These are phyloP conservation scores for Penicillium subrubescens DNA, from an alignment of 495 filamentous ascomycete species.

Conservation along the genomic window DNA sequence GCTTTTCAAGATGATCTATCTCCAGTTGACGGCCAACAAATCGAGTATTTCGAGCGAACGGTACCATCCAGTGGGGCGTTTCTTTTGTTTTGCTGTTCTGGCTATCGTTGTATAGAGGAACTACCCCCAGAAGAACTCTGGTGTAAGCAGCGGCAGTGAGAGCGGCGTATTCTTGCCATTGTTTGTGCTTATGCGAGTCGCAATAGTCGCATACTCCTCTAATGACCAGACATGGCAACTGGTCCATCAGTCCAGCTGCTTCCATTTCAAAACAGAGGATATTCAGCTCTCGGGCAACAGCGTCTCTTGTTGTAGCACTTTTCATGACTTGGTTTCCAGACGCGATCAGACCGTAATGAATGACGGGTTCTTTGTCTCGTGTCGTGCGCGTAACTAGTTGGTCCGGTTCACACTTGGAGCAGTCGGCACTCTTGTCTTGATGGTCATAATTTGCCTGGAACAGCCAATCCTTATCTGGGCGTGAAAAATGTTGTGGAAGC, in stretches of 20 bases:
- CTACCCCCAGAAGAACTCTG: neutral
- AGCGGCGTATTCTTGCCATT: slow-evolving; percentile 2
- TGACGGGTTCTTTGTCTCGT: slow-evolving; percentile 12
- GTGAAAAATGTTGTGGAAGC: slow-evolving; percentile 26
- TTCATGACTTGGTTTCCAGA: slow-evolving; percentile 42
- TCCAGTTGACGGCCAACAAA: slow-evolving; percentile 31
- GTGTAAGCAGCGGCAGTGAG: neutral
- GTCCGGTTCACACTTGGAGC: slow-evolving; percentile 13
- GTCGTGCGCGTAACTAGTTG: slow-evolving; percentile 9
- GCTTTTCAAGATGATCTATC: slow-evolving; percentile 14
- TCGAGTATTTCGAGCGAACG: slow-evolving; percentile 26
- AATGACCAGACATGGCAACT: neutral
- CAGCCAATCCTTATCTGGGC: slow-evolving; percentile 26
- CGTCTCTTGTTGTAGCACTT: slow-evolving; percentile 32
- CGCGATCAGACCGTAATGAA: slow-evolving; percentile 43
- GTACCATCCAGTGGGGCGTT: slow-evolving; percentile 18
- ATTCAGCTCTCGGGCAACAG: neutral
- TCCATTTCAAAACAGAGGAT: slow-evolving; percentile 5
- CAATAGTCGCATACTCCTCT: slow-evolving; percentile 2
- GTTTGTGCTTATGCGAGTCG: neutral
- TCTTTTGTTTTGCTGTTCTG: neutral
- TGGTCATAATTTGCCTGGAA: slow-evolving; percentile 35
- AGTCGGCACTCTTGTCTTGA: slow-evolving; percentile 11
- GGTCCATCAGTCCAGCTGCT: neutral
- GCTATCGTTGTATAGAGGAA: neutral